Base-by-base conservation (phyloP, 164 flowering plant species). In the Warburgia ugandensis region DNA sequence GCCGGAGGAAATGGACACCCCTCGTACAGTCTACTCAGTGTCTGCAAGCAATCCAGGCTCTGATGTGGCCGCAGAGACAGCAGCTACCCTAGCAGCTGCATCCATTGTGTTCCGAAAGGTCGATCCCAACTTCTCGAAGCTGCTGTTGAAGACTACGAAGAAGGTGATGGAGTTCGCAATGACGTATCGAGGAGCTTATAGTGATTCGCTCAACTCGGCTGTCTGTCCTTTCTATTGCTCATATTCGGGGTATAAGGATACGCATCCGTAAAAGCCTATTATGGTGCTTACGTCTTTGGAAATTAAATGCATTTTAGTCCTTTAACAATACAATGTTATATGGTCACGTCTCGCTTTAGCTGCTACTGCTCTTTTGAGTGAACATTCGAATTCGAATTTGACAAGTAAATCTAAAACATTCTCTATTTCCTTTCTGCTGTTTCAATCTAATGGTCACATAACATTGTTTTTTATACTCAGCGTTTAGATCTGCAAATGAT, bases 201-300 rank as follows among this genome's bases (percentile, higher is more conserved):
- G 95, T 33, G 96, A 84, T 52, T 76, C 83, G 0, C 89, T 90
- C 23, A 73, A 74, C 1, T 68, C 83, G 0, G 75, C 73, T 0
- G 96, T 71, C 0, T 90, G 96, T 62, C 97, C 97, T 0, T 86
- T 82, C 52, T 90, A 90, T 55, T 90, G 97, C 84, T 86, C 95
- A 0, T 86, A 86, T 50, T 86, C 95, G 7, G 97, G 97, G 0
- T 90, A 77, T 32, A 68, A 75, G 86, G 96, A n/a, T n/a, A n/a
- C n/a, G n/a, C n/a, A n/a, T n/a, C n/a, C n/a, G n/a, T n/a, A n/a
- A n/a, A n/a, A n/a, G n/a, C n/a, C n/a, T n/a, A n/a, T n/a, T n/a
- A n/a, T n/a, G n/a, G n/a, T n/a, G n/a, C n/a, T n/a, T n/a, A n/a
- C n/a, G n/a, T n/a, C n/a, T n/a, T n/a, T n/a, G n/a, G n/a, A n/a